These are phyloP conservation scores for Dryadomyces sulphureus DNA, from an alignment of 2,329 filamentous ascomycete species.

Conservation along the genomic window DNA sequence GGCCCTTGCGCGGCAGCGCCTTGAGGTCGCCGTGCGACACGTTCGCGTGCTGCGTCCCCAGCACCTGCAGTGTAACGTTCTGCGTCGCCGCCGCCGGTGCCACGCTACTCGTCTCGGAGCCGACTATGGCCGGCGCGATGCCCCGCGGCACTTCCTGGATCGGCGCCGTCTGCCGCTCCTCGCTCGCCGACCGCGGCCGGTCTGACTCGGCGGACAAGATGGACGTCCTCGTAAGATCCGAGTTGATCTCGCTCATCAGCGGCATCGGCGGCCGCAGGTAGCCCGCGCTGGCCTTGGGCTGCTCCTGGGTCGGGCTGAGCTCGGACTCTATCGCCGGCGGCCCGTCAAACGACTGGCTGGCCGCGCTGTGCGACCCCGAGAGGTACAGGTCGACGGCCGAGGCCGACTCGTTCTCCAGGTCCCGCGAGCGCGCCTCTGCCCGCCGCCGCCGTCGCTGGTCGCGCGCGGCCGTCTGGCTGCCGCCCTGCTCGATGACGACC, in stretches of 20 bases:
- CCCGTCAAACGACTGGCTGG: conserved; percentile 2
- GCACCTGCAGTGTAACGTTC: conserved; percentile 35
- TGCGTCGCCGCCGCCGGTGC: conserved; percentile 44
- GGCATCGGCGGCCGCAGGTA: conserved; percentile 63
- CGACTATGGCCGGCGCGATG: conserved; percentile 43
- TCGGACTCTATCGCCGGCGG: background rate
- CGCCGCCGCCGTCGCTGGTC: conserved; percentile 37
- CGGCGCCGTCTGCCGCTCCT: conserved; percentile 35
- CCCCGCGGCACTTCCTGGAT: conserved; percentile 46
- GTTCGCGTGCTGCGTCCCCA: conserved; percentile 56
- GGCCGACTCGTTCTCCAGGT: conserved; percentile 19
- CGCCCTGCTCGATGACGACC: conserved; percentile 17
- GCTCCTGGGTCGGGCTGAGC: conserved; percentile 28
- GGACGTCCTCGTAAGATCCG: conserved; percentile 76
- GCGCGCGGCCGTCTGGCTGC: conserved; percentile 32
- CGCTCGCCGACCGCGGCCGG: conserved; percentile 52
- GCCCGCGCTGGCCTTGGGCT: conserved; percentile 25
- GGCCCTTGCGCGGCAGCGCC: conserved; percentile 34
- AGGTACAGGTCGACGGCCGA: conserved; percentile 5
- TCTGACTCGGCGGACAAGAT: conserved; percentile 73
- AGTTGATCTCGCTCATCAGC: conserved; percentile 73
- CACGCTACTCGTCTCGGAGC: conserved; percentile 25
- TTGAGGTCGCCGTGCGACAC: conserved; percentile 44
- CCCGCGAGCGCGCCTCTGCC: conserved; percentile 33
- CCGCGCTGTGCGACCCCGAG: conserved; percentile 5